Conservation (phyloP, 257 asterid genomes). For the Lycium ferocissimum region DNA sequence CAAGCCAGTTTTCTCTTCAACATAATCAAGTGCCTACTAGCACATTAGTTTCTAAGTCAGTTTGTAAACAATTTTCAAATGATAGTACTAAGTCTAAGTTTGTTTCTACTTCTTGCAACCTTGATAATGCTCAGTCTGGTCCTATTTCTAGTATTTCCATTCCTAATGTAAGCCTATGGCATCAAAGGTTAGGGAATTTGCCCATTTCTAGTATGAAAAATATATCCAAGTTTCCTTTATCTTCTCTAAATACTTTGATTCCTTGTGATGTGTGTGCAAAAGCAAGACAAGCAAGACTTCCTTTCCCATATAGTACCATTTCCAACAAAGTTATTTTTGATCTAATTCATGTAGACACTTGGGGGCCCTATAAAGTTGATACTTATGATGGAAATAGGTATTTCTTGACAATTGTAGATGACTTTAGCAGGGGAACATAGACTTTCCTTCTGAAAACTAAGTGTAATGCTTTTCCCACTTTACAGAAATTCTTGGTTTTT, state of each 20-base stretch:
- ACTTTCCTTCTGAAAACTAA: not conserved
- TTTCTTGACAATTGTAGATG: not conserved
- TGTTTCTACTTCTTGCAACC: no score
- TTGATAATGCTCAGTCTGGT: no score
- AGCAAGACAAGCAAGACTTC: not conserved
- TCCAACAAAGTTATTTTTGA: not conserved
- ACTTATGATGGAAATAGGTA: not conserved
- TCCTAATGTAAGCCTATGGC: not conserved
- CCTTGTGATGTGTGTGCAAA: not conserved
- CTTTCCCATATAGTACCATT: no score
- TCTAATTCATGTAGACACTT: not conserved
- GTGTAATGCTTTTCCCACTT: no score
- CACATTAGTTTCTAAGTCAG: no score
- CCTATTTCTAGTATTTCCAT: no score
- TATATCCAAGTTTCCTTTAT: not conserved
- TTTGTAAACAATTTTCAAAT: no score
- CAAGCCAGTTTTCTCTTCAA: no score
- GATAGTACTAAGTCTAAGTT: no score
- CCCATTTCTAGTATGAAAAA: not conserved
- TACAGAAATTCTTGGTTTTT: no score
- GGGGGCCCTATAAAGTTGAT: not conserved
- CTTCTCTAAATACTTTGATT: no score
- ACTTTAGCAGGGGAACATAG: not conserved
- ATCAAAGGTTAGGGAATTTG: not conserved
- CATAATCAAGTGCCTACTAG: no score